Base-by-base conservation (phyloP, 306 rosid species). In the Fagus crenata region DNA sequence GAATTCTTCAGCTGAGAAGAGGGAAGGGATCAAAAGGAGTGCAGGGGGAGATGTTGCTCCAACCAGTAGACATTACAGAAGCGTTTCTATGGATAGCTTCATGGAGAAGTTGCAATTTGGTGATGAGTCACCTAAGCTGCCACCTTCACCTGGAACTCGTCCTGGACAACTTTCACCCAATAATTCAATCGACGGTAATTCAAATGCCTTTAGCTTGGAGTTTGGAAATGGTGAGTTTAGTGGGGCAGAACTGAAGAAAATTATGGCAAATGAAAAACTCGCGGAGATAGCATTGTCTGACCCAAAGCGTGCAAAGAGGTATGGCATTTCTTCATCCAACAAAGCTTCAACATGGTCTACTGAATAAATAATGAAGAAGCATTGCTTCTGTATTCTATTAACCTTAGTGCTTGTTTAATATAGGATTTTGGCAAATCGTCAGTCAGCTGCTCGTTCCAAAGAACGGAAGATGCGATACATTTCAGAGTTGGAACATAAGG, bases 291-390 rank as follows among this genome's bases (percentile, higher is more conserved):
- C 98, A n/a, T 35, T 85, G 82, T 15, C 88, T 1, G 98, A 94
- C 82, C 98, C 98, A 4, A 94, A 94, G 84, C 98, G 98, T 36
- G 98, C 90, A 14, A 94, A 94, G 81, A 92, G 98, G 96, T 93
- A 68, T 75, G 60, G 31, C 56, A 15, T 37, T 61, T 22, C 61
- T 72, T 83, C 1, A 40, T 72, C 40, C 11, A 35, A 15, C 64
- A 43, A 9, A 22, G 35, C 35, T 49, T 49, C 36, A 32, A 22
- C 67, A 58, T 7, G 43, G 15, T 78, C 69, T 3, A 31, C 69
- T 33, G 68, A 37, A 39, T n/a, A 17, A 67, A n/a, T 67, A 39
- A 61, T 2, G 32, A 7, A 67, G 14, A n/a, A 7, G 14, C 43
- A 35, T 63, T 35, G 6, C 17, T 32, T 60, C 69, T 37, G 32